Percentiles rank a stretch among this genome's conserved stretches.
Conservation (phyloP, 75 land plant genomes). For the Cupressus sempervirens region DNA sequence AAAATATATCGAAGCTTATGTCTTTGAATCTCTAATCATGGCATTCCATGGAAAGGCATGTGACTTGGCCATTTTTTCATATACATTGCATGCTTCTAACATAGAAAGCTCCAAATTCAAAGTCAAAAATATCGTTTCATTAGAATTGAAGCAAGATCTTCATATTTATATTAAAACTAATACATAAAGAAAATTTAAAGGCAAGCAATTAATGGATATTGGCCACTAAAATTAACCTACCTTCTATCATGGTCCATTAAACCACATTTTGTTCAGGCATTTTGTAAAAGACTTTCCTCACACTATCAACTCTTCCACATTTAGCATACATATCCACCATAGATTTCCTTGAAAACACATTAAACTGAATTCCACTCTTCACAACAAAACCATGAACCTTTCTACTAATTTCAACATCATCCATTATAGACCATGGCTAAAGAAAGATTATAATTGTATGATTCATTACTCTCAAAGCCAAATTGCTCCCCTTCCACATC, state of each 20-base stretch:
- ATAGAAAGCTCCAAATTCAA: too few species aligned
- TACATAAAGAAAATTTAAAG: too few species aligned
- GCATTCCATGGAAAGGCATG: too few species aligned
- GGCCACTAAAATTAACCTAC: conserved; percentile 15
- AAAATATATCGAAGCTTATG: too few species aligned
- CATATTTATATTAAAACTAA: too few species aligned
- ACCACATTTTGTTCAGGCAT: background rate
- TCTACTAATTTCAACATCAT: background rate
- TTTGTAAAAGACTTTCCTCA: background rate
- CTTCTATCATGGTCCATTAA: conserved; percentile 40
- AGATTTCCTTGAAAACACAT: background rate
- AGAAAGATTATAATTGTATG: conserved; percentile 6
- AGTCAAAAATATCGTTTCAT: too few species aligned
- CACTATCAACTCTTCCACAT: background rate
- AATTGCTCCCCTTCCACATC: conserved; percentile 2
- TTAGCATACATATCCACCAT: conserved; percentile 5
- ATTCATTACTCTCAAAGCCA: too few species aligned
- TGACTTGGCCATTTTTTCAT: too few species aligned
- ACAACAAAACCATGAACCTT: background rate
- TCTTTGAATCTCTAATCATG: too few species aligned
- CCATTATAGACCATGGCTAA: conserved; percentile 11
- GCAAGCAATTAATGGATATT: too few species aligned
- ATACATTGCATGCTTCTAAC: too few species aligned
- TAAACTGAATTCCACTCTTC: background rate
- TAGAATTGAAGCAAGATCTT: too few species aligned